Evolutionary conservation across 352 stramenopile genomes (phyloP), one percentile per base, ranked within the genome.

Genomic region (Phytophthora lateralis): DNA sequence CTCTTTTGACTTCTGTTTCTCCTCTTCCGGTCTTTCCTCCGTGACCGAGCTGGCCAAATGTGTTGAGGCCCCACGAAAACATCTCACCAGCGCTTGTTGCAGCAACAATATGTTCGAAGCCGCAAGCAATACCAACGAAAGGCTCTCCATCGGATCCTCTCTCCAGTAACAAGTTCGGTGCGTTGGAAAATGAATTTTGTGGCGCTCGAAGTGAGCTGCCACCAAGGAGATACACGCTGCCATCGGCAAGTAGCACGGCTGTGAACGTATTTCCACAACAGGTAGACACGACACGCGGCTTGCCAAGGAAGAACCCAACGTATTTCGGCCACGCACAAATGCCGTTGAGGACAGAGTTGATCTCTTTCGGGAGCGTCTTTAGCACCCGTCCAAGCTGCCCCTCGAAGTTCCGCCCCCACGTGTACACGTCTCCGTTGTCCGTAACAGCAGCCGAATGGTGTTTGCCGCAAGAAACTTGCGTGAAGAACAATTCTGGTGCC

Each of bases 371-470:
- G 3, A 87, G 58, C 0, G 69, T 73, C 9, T 27, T 56, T 6
- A 75, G 67, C 8, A 69, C 61, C 15, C 90, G 82, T 1, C 91
- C 91, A 6, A 97, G 78, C 45, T 98, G 90, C 0, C 89, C 91
- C 60, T 97, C 87, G 14, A 82, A 86, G 56, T 95, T 95, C 14
- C 88, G 66, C 2, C 91, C 91, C 90, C 90, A 98, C 4, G 90
- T 91, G 68, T 96, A 97, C 20, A 97, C 30, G 43, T 96, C 90
- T 15, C 90, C 89, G 21, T 66, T 76, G n/a, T 85, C 58, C 0
- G 87, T 95, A 47, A 97, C 27, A 2, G 88, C 88, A 44, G 78
- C 81, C 4, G 76, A 84, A 53, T 98, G 91, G 24, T 73, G 54
- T 24, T 65, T 58, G 15, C 89, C 91, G 39, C 89, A 97, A 15